Percentiles rank a stretch among this genome's conserved stretches.
These are phyloP conservation scores for Neofusicoccum cordaticola DNA, from an alignment of 2,329 filamentous ascomycete genomes.

Conservation along the genomic window DNA sequence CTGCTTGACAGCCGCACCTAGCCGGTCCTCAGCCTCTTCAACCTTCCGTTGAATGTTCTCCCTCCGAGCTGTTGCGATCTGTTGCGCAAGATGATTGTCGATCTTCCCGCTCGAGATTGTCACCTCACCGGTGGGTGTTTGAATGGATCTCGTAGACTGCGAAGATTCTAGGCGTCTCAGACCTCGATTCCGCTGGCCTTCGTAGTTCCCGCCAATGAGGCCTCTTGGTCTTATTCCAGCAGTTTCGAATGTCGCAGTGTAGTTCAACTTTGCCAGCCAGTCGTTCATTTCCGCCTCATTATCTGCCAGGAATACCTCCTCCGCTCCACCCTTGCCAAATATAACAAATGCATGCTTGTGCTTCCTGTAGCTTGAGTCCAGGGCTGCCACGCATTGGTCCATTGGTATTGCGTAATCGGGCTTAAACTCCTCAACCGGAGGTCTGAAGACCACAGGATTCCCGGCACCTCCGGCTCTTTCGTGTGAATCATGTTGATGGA, in stretches of 20 bases:
- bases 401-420: conserved; percentile 92
- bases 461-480: conserved; percentile 73
- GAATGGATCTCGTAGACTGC: conserved; percentile 57
- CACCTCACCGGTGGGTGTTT: conserved; percentile 70
- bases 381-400: conserved; percentile 82
- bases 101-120: conserved; percentile 70
- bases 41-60: conserved; percentile 84
- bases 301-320: conserved; percentile 89
- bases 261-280: conserved; percentile 94
- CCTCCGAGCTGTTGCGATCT: conserved; percentile 78
- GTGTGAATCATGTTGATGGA: conserved; percentile 82
- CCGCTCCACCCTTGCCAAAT: conserved; percentile 73
- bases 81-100: conserved; percentile 78
- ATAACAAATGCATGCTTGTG: conserved; percentile 96
- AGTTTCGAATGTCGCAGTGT: conserved; percentile 89
- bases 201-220: conserved; percentile 78
- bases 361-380: conserved; percentile 84
- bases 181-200: conserved; percentile 72
- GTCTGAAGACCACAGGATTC: conserved; percentile 82
- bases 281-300: conserved; percentile 91
- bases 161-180: conserved; percentile 67
- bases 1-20: conserved; percentile 69
- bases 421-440: conserved; percentile 87
- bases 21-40: conserved; percentile 74
- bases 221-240: conserved; percentile 88